Percentiles rank a stretch among this genome's conserved stretches.
These are phyloP conservation scores for Claviceps sp. DNA, from an alignment of 2,329 filamentous ascomycete genomes.

Conservation along the genomic window DNA sequence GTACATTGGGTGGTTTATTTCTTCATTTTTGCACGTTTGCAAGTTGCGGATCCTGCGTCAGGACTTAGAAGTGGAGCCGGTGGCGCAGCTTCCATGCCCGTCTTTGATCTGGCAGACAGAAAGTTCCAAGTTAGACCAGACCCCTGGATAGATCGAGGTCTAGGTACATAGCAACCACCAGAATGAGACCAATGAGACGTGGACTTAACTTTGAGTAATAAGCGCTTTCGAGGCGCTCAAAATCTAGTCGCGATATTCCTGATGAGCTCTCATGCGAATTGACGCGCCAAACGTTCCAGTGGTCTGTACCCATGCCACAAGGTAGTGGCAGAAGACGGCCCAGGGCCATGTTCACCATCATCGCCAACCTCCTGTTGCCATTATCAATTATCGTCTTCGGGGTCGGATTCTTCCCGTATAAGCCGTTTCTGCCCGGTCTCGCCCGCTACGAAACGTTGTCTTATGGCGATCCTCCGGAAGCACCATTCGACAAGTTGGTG, in stretches of 20 bases:
- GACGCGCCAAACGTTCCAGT: neutral
- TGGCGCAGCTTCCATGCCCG: constrained; percentile 2
- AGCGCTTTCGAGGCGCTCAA: neutral
- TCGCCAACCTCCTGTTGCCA: constrained; percentile 68
- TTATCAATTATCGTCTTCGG: constrained; percentile 66
- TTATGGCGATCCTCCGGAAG: constrained; percentile 42
- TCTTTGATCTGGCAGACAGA: neutral
- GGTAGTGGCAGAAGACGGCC: constrained; percentile 14
- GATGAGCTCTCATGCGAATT: neutral
- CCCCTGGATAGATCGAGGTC: neutral
- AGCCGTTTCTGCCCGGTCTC: constrained; percentile 78
- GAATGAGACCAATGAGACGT: neutral
- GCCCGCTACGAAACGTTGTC: constrained; percentile 50
- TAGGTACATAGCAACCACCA: neutral
- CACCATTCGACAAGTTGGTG: constrained; percentile 76
- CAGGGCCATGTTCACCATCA: constrained; percentile 35
- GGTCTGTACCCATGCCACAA: constrained; percentile 13
- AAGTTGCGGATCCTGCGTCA: neutral
- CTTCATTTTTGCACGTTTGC: neutral
- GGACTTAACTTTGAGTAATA: neutral
- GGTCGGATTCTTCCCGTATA: constrained; percentile 93
- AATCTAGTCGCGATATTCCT: neutral
- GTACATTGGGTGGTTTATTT: neutral
- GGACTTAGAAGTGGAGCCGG: neutral
- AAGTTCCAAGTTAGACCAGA: neutral